Evolutionary conservation across 2,329 filamentous ascomycete species (phyloP).

Genomic region (Fusarium liriodendri): DNA sequence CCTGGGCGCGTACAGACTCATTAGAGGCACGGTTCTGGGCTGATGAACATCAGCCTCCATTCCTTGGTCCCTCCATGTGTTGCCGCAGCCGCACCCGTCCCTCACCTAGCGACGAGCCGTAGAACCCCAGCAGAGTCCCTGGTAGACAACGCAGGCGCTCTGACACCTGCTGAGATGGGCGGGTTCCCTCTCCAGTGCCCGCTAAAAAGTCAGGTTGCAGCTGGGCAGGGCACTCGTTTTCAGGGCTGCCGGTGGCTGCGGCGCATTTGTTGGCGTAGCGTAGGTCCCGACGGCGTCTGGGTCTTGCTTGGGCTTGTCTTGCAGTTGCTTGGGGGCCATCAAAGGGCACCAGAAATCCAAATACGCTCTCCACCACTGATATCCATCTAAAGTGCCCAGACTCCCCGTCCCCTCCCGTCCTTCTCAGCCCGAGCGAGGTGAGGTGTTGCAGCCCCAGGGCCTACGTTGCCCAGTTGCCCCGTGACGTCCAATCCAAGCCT

Average conservation of each 20-base stretch:
- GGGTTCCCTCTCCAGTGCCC: background rate
- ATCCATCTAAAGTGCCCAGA: background rate
- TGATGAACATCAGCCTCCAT: slow-evolving; percentile 32
- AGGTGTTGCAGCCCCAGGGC: background rate
- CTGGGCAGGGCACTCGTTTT: background rate
- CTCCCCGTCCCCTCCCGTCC: background rate
- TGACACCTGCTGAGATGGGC: slow-evolving; percentile 16
- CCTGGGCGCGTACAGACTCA: background rate
- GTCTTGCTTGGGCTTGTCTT: background rate
- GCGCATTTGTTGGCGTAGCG: background rate
- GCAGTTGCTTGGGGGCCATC: background rate
- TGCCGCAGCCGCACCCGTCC: background rate
- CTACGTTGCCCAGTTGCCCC: slow-evolving; percentile 28
- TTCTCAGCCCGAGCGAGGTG: background rate
- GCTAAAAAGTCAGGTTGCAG: background rate
- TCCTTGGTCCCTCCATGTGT: background rate
- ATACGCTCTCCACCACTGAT: slow-evolving; percentile 15
- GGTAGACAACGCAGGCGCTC: slow-evolving; percentile 22
- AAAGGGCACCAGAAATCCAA: background rate
- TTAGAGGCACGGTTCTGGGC: slow-evolving; percentile 15
- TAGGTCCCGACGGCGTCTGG: background rate
- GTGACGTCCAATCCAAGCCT: slow-evolving; percentile 20
- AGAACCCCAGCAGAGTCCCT: slow-evolving; percentile 23
- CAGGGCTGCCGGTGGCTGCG: slow-evolving; percentile 5
- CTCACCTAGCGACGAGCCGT: slow-evolving; percentile 9